A percentile compares a stretch with the other conserved stretches of the same genome.
Evolutionary conservation across 345 rosid genomes (phyloP).

Genomic region (Clausena lansium): DNA sequence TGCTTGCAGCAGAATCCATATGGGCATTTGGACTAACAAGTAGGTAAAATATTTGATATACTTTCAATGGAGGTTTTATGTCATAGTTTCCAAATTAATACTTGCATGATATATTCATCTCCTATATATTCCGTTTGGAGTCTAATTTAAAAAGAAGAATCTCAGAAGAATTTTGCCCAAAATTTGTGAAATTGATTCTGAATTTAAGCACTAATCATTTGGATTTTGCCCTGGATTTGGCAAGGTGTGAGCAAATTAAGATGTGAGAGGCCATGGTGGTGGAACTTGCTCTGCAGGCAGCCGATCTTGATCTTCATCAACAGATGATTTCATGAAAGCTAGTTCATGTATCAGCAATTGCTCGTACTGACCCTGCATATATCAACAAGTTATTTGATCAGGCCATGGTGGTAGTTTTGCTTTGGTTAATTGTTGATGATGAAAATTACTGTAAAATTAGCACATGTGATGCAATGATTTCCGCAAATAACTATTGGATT

Average conservation of each 20-base stretch:
- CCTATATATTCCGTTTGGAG: not conserved
- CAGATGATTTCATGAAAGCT: no score
- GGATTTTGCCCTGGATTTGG: not conserved
- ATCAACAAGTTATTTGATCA: no score
- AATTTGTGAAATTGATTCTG: not conserved
- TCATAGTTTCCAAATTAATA: slow-evolving; percentile 6
- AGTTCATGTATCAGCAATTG: no score
- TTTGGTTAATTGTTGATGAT: no score
- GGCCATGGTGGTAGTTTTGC: no score
- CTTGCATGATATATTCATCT: not conserved
- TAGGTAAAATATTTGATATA: slow-evolving; percentile 47
- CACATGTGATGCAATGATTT: no score
- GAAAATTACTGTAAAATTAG: no score
- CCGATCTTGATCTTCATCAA: no score
- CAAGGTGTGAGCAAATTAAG: slow-evolving; percentile 94
- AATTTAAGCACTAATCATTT: not conserved
- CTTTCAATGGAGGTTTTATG: not conserved
- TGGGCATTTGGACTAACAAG: slow-evolving; percentile 98
- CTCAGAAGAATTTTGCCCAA: not conserved
- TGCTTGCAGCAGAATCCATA: slow-evolving; percentile 92
- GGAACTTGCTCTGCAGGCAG: no score
- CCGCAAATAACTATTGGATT: no score
- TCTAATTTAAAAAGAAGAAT: not conserved
- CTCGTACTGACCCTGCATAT: no score
- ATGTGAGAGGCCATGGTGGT: slow-evolving; percentile 91